A percentile compares a stretch with the other conserved stretches of the same genome.
These are phyloP conservation scores for Sphagnurus paluster DNA, from an alignment of 1,284 basidiomycete genomes.

Conservation along the genomic window DNA sequence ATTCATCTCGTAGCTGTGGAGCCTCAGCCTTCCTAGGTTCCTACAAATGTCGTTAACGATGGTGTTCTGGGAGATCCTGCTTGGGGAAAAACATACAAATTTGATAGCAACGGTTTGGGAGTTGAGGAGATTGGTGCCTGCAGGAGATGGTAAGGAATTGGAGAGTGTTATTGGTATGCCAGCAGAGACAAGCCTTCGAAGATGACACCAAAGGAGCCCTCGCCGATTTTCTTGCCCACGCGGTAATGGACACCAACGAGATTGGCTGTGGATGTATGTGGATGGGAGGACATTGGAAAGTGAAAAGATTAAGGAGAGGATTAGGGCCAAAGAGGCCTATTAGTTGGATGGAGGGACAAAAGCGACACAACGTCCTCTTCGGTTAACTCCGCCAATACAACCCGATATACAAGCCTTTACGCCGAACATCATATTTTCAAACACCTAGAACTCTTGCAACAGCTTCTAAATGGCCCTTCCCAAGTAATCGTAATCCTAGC, in stretches of 20 bases:
- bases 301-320: constrained; percentile 25
- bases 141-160: constrained; percentile 15
- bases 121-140: constrained; percentile 93
- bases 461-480: constrained; percentile 7
- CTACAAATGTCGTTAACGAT: constrained; percentile 38
- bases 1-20: constrained; percentile 94
- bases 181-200: constrained; percentile 73
- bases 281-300: constrained; percentile 41
- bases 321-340: constrained; percentile 34
- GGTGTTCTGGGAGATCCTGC: not conserved
- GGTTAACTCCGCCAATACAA: constrained; percentile 20
- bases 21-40: constrained; percentile 97
- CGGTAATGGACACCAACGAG: constrained; percentile 84
- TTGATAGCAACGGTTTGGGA: constrained; percentile 97
- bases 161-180: not conserved
- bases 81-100: constrained; percentile 76
- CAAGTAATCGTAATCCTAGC: constrained; percentile 6
- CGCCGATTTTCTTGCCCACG: constrained; percentile 82
- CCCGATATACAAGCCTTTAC: constrained; percentile 10
- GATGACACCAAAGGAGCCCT: constrained; percentile 95
- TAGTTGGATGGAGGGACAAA: constrained; percentile 29
- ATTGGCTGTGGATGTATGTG: constrained; percentile 53
- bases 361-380: constrained; percentile 20
- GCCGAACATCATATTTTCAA: not conserved
- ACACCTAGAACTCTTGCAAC: constrained; percentile 4